Evolutionary conservation across 805 yeast species (phyloP).

Genomic region (Kluyveromyces wickerhamii): DNA sequence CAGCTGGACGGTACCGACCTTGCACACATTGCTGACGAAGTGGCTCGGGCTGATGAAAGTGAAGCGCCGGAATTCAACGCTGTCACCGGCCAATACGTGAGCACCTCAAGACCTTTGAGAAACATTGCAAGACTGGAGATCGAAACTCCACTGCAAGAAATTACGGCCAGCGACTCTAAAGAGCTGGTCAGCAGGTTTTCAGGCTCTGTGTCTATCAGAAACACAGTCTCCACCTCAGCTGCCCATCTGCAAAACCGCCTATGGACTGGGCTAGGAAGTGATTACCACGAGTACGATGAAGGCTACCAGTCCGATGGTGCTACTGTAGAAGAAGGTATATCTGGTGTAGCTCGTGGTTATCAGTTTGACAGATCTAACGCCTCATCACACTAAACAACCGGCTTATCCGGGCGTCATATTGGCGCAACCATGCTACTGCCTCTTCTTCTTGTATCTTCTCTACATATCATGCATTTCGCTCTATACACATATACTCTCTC

Average conservation of each 20-base stretch:
- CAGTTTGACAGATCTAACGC: no score
- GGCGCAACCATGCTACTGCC: no score
- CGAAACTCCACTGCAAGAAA: conserved; percentile 35
- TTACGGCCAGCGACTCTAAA: conserved; percentile 15
- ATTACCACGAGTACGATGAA: conserved; percentile 43
- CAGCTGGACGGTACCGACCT: conserved; percentile 11
- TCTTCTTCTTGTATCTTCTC: no score
- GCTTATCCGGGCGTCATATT: no score
- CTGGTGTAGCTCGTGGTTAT: conserved; percentile 89
- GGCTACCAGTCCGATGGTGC: conserved; percentile 58
- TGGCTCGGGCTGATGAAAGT: conserved; percentile 26
- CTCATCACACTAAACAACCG: no score
- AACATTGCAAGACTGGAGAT: conserved; percentile 56
- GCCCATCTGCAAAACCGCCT: conserved; percentile 56
- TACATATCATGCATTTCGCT: no score
- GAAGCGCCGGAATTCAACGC: conserved; percentile 82
- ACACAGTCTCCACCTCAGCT: conserved; percentile 88
- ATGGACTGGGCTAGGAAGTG: conserved; percentile 93
- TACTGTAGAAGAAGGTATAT: conserved; percentile 67
- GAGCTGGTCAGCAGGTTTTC: conserved; percentile 49
- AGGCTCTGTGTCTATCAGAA: conserved; percentile 53
- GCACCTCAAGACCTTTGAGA: conserved; percentile 70
- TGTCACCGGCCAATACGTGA: conserved; percentile 70
- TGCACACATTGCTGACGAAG: no score
- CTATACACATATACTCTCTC: no score